Base-by-base conservation (phyloP, 192 early-diverging fungal genomes). In the Phlyctochytrium arcticum region DNA sequence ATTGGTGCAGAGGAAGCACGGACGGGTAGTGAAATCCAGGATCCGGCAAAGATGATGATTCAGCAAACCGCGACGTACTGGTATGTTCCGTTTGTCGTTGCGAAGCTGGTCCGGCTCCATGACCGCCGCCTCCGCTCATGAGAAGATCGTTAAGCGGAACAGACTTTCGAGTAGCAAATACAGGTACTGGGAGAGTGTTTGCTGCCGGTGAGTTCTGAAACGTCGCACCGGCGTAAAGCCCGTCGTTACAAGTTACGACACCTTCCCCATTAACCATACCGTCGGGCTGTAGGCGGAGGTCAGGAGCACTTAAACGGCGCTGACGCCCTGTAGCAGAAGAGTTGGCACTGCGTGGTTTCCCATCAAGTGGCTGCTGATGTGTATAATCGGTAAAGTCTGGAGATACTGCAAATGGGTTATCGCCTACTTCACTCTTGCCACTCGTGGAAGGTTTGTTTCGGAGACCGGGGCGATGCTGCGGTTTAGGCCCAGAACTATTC, bases 151-250 rank as follows among this genome's bases (percentile, higher is more conserved):
- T 30, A 30, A 17, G 15, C 15, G 19, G 19, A 30, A 15, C 6
- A 56, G 57, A 17, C 30, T 12, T 35, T 50, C 53, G 7, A 33
- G 19, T 19, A 21, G 68, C 23, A 35, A 82, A 82, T 30, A 72
- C 62, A 17, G 80, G 80, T 36, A 82, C 70, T n/a, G 80, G 80
- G 6, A 82, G 64, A 19, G 71, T 62, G 27, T 37, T 54, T 12
- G 80, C 62, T 17, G 72, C 71, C 1, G 80, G 80, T 6, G 80
- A 73, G 67, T 79, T 82, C 55, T 82, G 76, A 64, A 82, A 82
- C 21, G 65, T 79, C 1, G 80, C 76, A 31, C 80, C 80, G 34
- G 80, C 80, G 48, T 82, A 82, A 9, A 73, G 60, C n/a, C 36
- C 17, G 48, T 36, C 57, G n/a, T 31, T 48, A 5, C 7, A 21